These are phyloP conservation scores for Mycena amicta DNA, from an alignment of 768 basidiomycete genomes.

Conservation along the genomic window DNA sequence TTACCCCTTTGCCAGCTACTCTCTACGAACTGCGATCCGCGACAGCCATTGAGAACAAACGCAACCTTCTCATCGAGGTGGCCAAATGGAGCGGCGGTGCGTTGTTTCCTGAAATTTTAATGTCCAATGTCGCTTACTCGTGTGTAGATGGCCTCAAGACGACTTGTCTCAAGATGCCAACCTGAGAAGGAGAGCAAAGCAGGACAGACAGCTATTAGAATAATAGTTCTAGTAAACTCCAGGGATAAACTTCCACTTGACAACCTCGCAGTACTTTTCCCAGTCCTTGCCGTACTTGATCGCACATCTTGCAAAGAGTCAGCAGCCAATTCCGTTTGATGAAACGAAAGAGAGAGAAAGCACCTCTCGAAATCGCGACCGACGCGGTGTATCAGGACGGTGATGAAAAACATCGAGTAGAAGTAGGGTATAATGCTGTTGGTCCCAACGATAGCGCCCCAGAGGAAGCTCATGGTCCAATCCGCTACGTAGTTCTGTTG, in stretches of 20 bases:
- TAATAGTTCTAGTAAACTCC: slow-evolving; percentile 63
- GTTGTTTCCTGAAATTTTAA: neutral
- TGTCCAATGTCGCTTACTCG: slow-evolving; percentile 49
- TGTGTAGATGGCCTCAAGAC: slow-evolving; percentile 67
- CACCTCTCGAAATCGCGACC: slow-evolving; percentile 94
- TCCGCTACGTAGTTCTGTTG: slow-evolving; percentile 94
- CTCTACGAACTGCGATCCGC: slow-evolving; percentile 81
- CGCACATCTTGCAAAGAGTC: slow-evolving; percentile 58
- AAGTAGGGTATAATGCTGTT: slow-evolving; percentile 90
- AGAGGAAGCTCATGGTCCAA: slow-evolving; percentile 82
- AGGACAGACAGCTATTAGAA: neutral
- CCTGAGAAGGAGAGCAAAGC: slow-evolving; percentile 19
- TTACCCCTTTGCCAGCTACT: slow-evolving; percentile 53
- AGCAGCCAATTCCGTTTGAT: slow-evolving; percentile 3
- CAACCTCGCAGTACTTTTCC: slow-evolving; percentile 85
- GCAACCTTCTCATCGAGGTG: slow-evolving; percentile 70
- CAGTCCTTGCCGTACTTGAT: slow-evolving; percentile 95
- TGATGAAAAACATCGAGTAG: slow-evolving; percentile 95
- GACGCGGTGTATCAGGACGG: slow-evolving; percentile 88
- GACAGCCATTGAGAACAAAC: slow-evolving; percentile 75
- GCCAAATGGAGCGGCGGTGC: slow-evolving; percentile 76
- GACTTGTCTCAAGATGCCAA: slow-evolving; percentile 78
- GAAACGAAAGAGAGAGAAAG: slow-evolving; percentile 30
- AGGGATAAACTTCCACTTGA: slow-evolving; percentile 91
- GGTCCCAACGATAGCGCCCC: slow-evolving; percentile 79